Conservation (phyloP, 768 basidiomycete genomes). For the Russula abietina region DNA sequence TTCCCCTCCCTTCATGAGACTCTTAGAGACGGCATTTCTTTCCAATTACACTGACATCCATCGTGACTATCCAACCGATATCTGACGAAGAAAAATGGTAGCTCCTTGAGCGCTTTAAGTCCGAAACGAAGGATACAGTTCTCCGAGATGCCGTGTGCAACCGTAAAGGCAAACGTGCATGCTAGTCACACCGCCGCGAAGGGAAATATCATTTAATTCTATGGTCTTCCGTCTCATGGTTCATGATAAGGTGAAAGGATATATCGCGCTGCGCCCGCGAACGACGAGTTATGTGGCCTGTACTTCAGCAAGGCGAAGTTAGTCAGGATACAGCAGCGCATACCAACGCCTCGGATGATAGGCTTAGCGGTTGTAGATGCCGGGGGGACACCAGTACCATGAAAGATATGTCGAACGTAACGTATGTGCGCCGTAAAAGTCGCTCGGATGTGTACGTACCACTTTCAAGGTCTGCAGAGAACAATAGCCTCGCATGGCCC, state of each 20-base stretch:
- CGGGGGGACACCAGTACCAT: too few relatives aligned
- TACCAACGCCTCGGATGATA: too few relatives aligned
- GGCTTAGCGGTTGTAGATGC: too few relatives aligned
- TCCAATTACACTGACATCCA: slow-evolving; percentile 1
- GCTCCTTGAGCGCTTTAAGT: slow-evolving; percentile 58
- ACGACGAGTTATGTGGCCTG: slow-evolving; percentile 49
- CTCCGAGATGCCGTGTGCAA: slow-evolving; percentile 38
- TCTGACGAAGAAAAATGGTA: slow-evolving; percentile 42
- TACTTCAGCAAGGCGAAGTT: too few relatives aligned
- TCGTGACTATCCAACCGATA: slow-evolving; percentile 55
- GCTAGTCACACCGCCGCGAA: slow-evolving; percentile 51
- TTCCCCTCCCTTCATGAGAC: too few relatives aligned
- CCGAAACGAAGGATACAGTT: slow-evolving; percentile 57
- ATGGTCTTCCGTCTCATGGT: slow-evolving; percentile 33
- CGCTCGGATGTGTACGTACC: too few relatives aligned
- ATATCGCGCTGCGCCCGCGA: slow-evolving; percentile 40
- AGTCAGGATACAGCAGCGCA: too few relatives aligned
- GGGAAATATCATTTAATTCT: slow-evolving; percentile 46
- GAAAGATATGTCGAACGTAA: too few relatives aligned
- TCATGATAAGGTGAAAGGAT: slow-evolving; percentile 58
- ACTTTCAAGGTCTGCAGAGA: too few relatives aligned
- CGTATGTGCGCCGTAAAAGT: too few relatives aligned
- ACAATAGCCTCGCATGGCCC: too few relatives aligned
- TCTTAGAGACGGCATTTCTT: background rate
- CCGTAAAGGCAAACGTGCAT: slow-evolving; percentile 33